Base-by-base conservation (phyloP, 139 green algal genomes). In the Zygnema cylindricum region DNA sequence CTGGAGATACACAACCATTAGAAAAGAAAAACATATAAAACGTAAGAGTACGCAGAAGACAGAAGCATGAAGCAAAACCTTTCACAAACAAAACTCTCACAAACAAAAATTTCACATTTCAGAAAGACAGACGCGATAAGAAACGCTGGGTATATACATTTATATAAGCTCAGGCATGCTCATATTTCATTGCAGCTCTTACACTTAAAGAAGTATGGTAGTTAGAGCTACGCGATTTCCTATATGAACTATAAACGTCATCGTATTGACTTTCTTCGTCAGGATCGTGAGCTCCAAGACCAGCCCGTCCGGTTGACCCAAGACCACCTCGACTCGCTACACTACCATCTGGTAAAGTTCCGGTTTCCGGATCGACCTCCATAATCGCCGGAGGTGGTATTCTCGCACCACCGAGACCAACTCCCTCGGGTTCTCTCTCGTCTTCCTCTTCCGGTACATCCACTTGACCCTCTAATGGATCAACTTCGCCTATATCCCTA, bases 321-420 rank as follows among this genome's bases (percentile, higher is more conserved):
- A 43, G 22, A 1, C 82, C 82, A 0, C 73, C 71, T 39, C 82
- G 33, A 41, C 39, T 36, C 43, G 35, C 84, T 43, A 89, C 84
- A 43, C 85, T 90, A 75, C 85, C 85, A 2, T 90, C 85, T 23
- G 76, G 76, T 38, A 90, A 38, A 77, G 55, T 88, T 32, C 85
- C 85, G 0, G 85, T 90, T 38, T 90, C 85, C n/a, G 85, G 76
- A 11, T 90, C 76, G 32, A 90, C 85, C 38, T 87, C 77, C 85
- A 90, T 90, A 21, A 85, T 2, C 30, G 36, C 41, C n/a, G 77
- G 33, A 2, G 77, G 77, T 16, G 49, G 49, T 63, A 63, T 63
- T 63, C 49, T 7, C 16, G 32, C 41, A 23, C 43, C 42, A 32
- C 76, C 85, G 1, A 88, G 1, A 11, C 85, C 76, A 77, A 54